These are phyloP conservation scores for Hyphopichia pseudoburtonii DNA, from an alignment of 1,139 yeast species.

Conservation along the genomic window DNA sequence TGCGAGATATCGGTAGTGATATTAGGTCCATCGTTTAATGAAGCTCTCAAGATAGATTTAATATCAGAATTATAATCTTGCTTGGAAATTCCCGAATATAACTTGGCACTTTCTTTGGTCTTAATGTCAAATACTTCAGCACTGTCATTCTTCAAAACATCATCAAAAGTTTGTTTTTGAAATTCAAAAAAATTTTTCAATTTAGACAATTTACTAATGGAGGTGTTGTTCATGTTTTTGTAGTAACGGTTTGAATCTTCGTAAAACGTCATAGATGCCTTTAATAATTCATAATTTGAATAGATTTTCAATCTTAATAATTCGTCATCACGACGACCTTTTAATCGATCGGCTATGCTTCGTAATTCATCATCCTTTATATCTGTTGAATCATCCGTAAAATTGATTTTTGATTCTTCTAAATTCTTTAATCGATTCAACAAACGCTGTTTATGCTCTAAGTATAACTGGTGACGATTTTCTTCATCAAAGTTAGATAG, in stretches of 20 bases:
- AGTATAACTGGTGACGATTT: constrained; percentile 22
- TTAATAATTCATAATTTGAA: constrained; percentile 35
- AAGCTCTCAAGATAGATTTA: constrained; percentile 20
- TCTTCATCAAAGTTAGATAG: constrained; percentile 15
- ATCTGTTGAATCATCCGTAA: constrained; percentile 16
- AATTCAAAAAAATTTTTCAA: constrained; percentile 41
- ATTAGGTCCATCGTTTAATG: constrained; percentile 9
- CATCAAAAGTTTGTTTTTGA: constrained; percentile 31
- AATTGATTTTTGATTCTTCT: constrained; percentile 24
- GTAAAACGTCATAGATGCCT: constrained; percentile 34
- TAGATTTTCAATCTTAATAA: constrained; percentile 34
- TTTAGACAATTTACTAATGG: constrained; percentile 39
- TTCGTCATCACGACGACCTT: constrained; percentile 31
- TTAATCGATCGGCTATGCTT: constrained; percentile 14
- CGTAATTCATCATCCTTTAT: constrained; percentile 33
- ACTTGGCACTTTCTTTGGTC: constrained; percentile 34
- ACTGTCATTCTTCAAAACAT: constrained; percentile 18
- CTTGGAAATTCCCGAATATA: constrained; percentile 32
- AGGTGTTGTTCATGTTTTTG: constrained; percentile 28
- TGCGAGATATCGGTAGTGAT: background rate
- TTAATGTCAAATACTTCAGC: constrained; percentile 27
- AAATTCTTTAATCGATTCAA: constrained; percentile 27
- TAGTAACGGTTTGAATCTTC: constrained; percentile 40
- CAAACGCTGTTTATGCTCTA: constrained; percentile 21
- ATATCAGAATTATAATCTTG: constrained; percentile 31